Conservation (phyloP, 225 moss, liverwort and hornwort genomes). For the Bryoerythrophyllum caledonicum region DNA sequence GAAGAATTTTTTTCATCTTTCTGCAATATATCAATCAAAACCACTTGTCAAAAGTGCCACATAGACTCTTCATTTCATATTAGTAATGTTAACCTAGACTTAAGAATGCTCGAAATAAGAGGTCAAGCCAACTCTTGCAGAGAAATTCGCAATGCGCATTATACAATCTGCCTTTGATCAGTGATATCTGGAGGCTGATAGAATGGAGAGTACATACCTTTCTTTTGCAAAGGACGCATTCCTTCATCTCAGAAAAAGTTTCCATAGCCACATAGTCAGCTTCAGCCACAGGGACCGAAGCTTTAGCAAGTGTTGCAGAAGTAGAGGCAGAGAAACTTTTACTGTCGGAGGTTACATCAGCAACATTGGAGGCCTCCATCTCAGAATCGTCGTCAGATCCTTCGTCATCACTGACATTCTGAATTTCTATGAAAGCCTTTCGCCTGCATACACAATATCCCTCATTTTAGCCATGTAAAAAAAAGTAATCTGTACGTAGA, state of each 20-base stretch:
- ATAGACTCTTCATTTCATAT: not conserved
- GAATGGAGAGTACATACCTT: conserved; percentile 37
- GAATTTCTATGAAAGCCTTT: conserved; percentile 66
- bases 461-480: not conserved
- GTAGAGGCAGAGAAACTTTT: conserved; percentile 10
- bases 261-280: conserved; percentile 24
- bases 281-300: conserved; percentile 15
- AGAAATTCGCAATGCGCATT: not conserved
- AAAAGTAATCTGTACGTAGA: not conserved
- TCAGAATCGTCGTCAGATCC: conserved; percentile 26
- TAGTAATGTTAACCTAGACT: not conserved
- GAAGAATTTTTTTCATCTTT: conserved; percentile 68
- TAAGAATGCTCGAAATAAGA: not conserved
- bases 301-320: conserved; percentile 12
- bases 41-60: conserved; percentile 9
- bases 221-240: conserved; percentile 76
- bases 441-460: conserved; percentile 43
- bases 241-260: conserved; percentile 34
- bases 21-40: conserved; percentile 31
- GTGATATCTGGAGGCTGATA: not conserved
- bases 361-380: conserved; percentile 22
- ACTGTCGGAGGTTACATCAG: conserved; percentile 20
- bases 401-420: conserved; percentile 35
- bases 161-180: not conserved
- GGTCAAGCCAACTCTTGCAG: not conserved